Evolutionary conservation across 768 basidiomycete genomes (phyloP).

Genomic region (Xerocomellus dryophilus): DNA sequence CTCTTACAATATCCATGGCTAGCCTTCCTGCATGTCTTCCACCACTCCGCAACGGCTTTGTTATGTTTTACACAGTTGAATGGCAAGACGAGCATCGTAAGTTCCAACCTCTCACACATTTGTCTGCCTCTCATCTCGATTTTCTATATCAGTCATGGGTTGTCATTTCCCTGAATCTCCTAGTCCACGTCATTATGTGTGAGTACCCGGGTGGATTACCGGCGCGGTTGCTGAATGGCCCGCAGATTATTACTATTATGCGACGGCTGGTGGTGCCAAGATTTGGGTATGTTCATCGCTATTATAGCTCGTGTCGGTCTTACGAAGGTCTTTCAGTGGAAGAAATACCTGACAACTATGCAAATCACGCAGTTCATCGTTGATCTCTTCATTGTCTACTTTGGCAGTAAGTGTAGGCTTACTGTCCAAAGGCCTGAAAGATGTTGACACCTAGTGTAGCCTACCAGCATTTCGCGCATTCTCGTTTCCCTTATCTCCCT

Average conservation of each 20-base stretch:
- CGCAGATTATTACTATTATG: slow-evolving; percentile 97
- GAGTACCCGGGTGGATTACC: slow-evolving; percentile 32
- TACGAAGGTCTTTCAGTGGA: slow-evolving; percentile 64
- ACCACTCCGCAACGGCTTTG: slow-evolving; percentile 96
- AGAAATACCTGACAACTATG: slow-evolving; percentile 95
- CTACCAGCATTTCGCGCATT: slow-evolving; percentile 77
- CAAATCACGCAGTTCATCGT: slow-evolving; percentile 96
- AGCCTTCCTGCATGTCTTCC: slow-evolving; percentile 99
- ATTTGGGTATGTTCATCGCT: slow-evolving; percentile 72
- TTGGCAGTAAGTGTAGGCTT: slow-evolving; percentile 70
- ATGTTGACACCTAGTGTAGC: slow-evolving; percentile 36
- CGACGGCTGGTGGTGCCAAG: slow-evolving; percentile 92
- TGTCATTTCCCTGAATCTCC: slow-evolving; percentile 85
- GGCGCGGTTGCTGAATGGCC: not conserved
- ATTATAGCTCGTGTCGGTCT: not conserved
- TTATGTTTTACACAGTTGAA: slow-evolving; percentile 94
- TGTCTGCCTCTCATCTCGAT: not conserved
- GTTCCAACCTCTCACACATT: slow-evolving; percentile 30
- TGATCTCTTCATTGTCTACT: slow-evolving; percentile 88
- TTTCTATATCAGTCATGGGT: slow-evolving; percentile 80
- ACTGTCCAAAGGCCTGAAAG: not conserved
- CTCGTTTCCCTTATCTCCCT: slow-evolving; percentile 65
- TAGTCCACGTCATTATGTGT: slow-evolving; percentile 99
- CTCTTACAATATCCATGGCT: slow-evolving; percentile 7
- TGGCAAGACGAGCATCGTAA: slow-evolving; percentile 88